These are phyloP conservation scores for Colletotrichum paranaense DNA, from an alignment of 2,329 filamentous ascomycete species.

Conservation along the genomic window DNA sequence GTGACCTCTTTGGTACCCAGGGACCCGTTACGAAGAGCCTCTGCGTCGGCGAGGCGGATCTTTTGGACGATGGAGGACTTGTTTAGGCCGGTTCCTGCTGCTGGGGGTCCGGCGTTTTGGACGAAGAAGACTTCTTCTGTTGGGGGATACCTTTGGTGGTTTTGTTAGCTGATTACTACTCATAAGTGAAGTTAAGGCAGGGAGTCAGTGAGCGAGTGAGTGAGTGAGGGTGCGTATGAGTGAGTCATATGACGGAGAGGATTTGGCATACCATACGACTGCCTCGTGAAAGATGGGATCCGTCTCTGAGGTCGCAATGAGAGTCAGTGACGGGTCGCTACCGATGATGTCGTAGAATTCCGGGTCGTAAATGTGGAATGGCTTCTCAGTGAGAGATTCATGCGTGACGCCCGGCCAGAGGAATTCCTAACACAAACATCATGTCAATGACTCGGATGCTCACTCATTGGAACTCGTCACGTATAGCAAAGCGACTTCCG, in stretches of 20 bases:
- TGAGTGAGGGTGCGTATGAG: no score
- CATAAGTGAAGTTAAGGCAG: no score
- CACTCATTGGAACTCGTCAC: no score
- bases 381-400: conserved; percentile 49
- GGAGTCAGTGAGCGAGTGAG: no score
- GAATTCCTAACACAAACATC: conserved; percentile 46
- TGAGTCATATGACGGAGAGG: no score
- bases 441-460: neutral
- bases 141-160: conserved; percentile 43
- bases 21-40: conserved; percentile 49
- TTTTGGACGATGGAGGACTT: conserved; percentile 64
- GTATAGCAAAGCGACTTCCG: no score
- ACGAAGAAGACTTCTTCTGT: conserved; percentile 66
- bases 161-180: no score
- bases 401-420: conserved; percentile 55
- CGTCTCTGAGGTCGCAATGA: conserved; percentile 55
- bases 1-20: conserved; percentile 53
- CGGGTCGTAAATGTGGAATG: conserved; percentile 60
- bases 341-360: conserved; percentile 64
- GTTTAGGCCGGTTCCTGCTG: conserved; percentile 60
- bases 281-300: conserved; percentile 67
- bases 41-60: conserved; percentile 57
- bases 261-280: conserved; percentile 55
- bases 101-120: conserved; percentile 60
- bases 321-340: conserved; percentile 57